Evolutionary conservation across 1,284 basidiomycete species (phyloP).

Genomic region (Apiotrichum sp.): DNA sequence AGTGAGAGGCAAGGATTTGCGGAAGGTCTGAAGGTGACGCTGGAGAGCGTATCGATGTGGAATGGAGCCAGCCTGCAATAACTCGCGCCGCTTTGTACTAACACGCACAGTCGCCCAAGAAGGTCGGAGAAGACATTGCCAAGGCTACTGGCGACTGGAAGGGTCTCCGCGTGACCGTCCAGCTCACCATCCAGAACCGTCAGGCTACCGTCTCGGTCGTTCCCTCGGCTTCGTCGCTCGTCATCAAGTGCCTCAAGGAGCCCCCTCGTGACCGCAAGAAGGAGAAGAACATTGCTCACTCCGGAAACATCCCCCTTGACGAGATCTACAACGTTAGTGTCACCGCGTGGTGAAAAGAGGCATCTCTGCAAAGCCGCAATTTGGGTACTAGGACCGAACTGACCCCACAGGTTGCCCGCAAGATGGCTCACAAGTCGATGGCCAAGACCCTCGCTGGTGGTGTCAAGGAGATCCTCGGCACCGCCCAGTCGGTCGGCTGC

Average conservation of each 20-base stretch:
- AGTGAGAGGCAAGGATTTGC: not conserved
- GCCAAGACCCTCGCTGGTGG: slow-evolving; percentile 84
- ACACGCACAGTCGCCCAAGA: slow-evolving; percentile 83
- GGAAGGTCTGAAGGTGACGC: no score
- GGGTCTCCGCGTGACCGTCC: slow-evolving; percentile 98
- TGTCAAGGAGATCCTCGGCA: slow-evolving; percentile 91
- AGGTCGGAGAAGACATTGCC: slow-evolving; percentile 99
- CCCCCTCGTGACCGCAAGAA: slow-evolving; percentile 99
- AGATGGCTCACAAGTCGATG: slow-evolving; percentile 92
- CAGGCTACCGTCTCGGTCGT: slow-evolving; percentile 97
- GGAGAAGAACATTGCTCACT: slow-evolving; percentile 99
- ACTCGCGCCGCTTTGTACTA: no score
- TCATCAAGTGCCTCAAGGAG: slow-evolving; percentile 99
- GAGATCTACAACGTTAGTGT: slow-evolving; percentile 73
- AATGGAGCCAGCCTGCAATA: no score
- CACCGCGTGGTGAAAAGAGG: no score
- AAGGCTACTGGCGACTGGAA: slow-evolving; percentile 99
- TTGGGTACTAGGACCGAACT: no score
- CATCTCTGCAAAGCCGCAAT: no score
- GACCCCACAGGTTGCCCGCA: slow-evolving; percentile 55
- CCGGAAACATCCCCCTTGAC: slow-evolving; percentile 89
- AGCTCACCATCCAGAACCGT: slow-evolving; percentile 99
- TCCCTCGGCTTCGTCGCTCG: slow-evolving; percentile 93
- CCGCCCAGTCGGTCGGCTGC: slow-evolving; percentile 89
- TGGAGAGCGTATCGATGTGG: not conserved